Evolutionary conservation across 1,284 basidiomycete genomes (phyloP), one percentile per base, ranked within the genome.

Genomic region (Trichosporon inkin): DNA sequence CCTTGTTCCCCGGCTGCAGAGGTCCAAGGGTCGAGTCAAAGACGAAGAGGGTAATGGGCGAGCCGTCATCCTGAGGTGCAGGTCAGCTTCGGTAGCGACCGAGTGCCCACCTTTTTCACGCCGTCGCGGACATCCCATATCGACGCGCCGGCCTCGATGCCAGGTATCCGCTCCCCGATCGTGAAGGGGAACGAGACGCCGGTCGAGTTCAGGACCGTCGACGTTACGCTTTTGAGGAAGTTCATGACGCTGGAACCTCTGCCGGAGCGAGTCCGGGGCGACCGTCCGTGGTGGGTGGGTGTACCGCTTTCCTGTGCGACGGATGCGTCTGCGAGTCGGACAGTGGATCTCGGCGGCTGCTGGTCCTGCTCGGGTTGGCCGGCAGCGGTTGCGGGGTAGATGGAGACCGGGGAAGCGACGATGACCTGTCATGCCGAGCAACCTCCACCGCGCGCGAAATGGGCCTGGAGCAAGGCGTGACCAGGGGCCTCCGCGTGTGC

Each of bases 101-200:
- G 11, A 44, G 61, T 17, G 73, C 83, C 66, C 71, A 93, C 92
- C 79, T 88, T 83, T 80, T 92, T 96, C 34, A 86, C 88, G 22
- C 86, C 95, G 65, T 93, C 89, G 68, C 93, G 89, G 8, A 97
- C 81, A 28, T 83, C 87, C 87, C 92, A 98, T 37, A 95, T 85
- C 0, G 86, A 85, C 52, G 62, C 66, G 14, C 79, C 80, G 19
- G 79, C 78, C 57, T 92, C 88, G 60, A 86, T 84, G 20, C 85
- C 84, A 10, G 81, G 71, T 53, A 92, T 84, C 65, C 88, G 88
- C 36, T 84, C 79, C 22, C 93, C 94, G 19, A 98, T 84, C 4
- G 86, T 84, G 72, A 95, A 98, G 1, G 92, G 92, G 38, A 95
- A 82, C 62, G 89, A 88, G 16, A 96, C 83, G 13, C 93, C 92